Conservation (phyloP, 805 yeast species). For the Candida rishiriensis region DNA sequence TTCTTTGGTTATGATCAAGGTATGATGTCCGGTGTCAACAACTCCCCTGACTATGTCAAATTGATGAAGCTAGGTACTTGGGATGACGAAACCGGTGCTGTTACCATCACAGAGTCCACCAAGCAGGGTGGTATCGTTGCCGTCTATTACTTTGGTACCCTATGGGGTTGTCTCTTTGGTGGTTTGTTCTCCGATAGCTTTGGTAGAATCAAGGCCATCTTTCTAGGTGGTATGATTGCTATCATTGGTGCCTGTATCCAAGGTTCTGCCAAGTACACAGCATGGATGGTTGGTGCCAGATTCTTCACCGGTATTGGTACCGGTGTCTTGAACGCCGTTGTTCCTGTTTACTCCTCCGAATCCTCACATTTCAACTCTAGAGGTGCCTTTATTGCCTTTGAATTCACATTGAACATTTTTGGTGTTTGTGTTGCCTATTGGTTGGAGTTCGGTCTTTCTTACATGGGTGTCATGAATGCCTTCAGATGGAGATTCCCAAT, state of each 20-base stretch:
- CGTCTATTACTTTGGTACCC: constrained; percentile 45
- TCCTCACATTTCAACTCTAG: constrained; percentile 32
- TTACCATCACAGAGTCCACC: constrained; percentile 14
- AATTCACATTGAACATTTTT: constrained; percentile 27
- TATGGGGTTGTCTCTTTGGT: constrained; percentile 32
- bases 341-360: constrained; percentile 35
- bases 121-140: constrained; percentile 40
- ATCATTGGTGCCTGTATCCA: constrained; percentile 32
- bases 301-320: constrained; percentile 33
- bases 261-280: constrained; percentile 14
- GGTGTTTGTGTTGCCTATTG: constrained; percentile 33
- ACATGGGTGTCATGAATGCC: constrained; percentile 19
- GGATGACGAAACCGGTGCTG: constrained; percentile 13
- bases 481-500: constrained; percentile 33
- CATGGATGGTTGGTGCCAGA: constrained; percentile 30
- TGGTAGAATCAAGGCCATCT: constrained; percentile 31
- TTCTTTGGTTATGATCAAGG: constrained; percentile 42
- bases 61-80: constrained; percentile 17
- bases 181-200: constrained; percentile 26
- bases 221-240: constrained; percentile 22
- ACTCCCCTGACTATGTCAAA: constrained; percentile 20
- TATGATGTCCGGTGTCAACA: constrained; percentile 39
- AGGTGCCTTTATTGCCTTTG: constrained; percentile 32
- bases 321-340: constrained; percentile 33
- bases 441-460: constrained; percentile 34